phyloP scores from a whole-genome alignment of 176 grass and related monocot genomes.

The Eragrostis curvula region DNA sequence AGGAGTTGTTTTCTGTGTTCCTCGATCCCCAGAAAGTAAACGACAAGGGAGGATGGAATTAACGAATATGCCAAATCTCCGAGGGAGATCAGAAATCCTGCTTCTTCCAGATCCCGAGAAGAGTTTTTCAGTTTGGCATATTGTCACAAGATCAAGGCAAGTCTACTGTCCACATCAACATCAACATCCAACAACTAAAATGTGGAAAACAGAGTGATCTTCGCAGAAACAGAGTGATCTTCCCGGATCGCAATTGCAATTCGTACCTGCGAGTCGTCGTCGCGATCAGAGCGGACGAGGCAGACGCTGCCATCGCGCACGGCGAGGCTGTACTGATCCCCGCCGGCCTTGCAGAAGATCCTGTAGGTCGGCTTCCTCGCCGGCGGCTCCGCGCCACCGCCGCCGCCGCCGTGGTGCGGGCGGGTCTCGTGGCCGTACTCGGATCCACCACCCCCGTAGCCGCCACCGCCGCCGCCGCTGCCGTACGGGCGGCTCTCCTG shows the following conservation, averaged over 20 bases:
- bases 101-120: slow-evolving; percentile 2
- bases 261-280: slow-evolving; percentile 60
- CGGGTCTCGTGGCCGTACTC: slow-evolving; percentile 32
- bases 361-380: slow-evolving; percentile 48
- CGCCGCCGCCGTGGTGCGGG: slow-evolving; percentile 34
- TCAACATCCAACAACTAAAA: background rate
- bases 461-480: slow-evolving; percentile 39
- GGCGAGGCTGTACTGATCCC: slow-evolving; percentile 62
- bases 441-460: slow-evolving; percentile 5
- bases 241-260: background rate
- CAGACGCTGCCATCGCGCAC: slow-evolving; percentile 53
- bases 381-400: background rate
- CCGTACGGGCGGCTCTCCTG: slow-evolving; percentile 40
- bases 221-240: background rate
- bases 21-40: background rate
- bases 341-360: slow-evolving; percentile 69
- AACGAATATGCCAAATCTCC: background rate
- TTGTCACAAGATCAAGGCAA: background rate
- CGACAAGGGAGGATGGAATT: background rate
- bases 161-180: background rate
- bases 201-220: background rate
- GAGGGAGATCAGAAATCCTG: background rate
- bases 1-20: background rate
- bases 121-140: background rate
- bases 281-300: slow-evolving; percentile 47